Evolutionary conservation across 495 filamentous ascomycete genomes (phyloP), one percentile per base, ranked within the genome.

Genomic region (Podospora conica): DNA sequence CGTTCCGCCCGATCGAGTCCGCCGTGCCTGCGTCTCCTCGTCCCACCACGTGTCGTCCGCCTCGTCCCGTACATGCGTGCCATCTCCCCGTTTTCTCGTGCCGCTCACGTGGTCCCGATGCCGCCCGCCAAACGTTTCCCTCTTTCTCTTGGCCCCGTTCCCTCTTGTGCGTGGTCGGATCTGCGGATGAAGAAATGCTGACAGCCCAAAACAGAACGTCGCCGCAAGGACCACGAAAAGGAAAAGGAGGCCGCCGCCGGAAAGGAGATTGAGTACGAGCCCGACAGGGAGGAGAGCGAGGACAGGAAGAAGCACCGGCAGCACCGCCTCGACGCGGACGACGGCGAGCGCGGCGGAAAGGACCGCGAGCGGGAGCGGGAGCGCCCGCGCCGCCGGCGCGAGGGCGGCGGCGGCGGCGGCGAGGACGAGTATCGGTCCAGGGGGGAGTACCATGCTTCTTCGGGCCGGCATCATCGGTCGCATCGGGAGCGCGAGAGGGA

Each of bases 141-240:
- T 56, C 53, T 22, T 56, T 54, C 58, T 64, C 48, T 57, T n/a
- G 18, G 23, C 18, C 25, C 21, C 9, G 0, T 2, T 18, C 27
- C 55, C 24, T 29, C 57, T 23, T 61, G 20, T 29, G 22, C 23
- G 53, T 27, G 1, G 59, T 55, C 55, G 55, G 48, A 21, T 61
- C 31, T 12, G 22, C 60, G 64, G 29, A 53, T 21, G 29, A 24
- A 24, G 57, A 61, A 67, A 63, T 70, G 66, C 69, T 71, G 56
- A 73, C 71, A 69, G 27, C 55, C 58, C 21, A 53, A 6, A 29
- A 60, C 63, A 80, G 78, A 80, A 55, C 71, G 69, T 29, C 74
- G 79, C 27, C 70, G 76, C 33, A 75, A 73, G 28, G 80, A 81
- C 53, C 69, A 69, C 56, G 77, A 78, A 55, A 66, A 70, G 11